Percentiles rank a stretch among this genome's conserved stretches.
These are phyloP conservation scores for Tricladium varicosporioides DNA, from an alignment of 2,329 filamentous ascomycete species.

Conservation along the genomic window DNA sequence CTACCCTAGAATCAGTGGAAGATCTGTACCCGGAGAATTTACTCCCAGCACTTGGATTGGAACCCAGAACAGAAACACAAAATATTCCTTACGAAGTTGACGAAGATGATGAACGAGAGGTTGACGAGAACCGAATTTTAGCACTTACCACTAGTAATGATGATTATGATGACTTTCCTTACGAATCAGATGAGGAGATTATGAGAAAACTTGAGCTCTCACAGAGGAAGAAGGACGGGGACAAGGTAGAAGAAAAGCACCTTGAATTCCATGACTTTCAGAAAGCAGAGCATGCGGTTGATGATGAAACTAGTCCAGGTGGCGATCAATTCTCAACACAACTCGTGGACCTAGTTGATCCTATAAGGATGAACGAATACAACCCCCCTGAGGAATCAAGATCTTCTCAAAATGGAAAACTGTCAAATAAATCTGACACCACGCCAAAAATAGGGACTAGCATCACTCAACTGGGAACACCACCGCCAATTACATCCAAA, in stretches of 20 bases:
- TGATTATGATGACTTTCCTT: slow-evolving; percentile 43
- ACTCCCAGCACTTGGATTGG: slow-evolving; percentile 42
- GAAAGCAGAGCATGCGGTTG: slow-evolving; percentile 12
- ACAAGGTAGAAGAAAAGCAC: slow-evolving; percentile 19
- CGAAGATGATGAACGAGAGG: slow-evolving; percentile 38
- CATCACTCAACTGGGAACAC: too few relatives aligned
- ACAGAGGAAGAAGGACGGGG: slow-evolving; percentile 22
- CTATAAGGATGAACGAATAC: not conserved
- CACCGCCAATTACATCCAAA: not conserved
- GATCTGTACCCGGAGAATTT: slow-evolving; percentile 77
- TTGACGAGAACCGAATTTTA: slow-evolving; percentile 62
- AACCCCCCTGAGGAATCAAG: not conserved
- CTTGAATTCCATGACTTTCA: slow-evolving; percentile 6
- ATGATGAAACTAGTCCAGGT: slow-evolving; percentile 8
- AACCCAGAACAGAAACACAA: slow-evolving; percentile 3
- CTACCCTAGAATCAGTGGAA: slow-evolving; percentile 77
- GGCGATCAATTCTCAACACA: slow-evolving; percentile 10
- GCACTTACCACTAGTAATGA: slow-evolving; percentile 39
- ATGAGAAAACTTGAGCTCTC: slow-evolving; percentile 34
- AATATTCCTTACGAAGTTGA: slow-evolving; percentile 13
- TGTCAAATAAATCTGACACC: not conserved
- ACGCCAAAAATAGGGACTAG: not conserved
- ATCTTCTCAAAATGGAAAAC: not conserved
- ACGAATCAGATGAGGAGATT: slow-evolving; percentile 54
- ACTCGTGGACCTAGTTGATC: slow-evolving; percentile 11